Evolutionary conservation across 2,329 filamentous ascomycete genomes (phyloP), one percentile per base, ranked within the genome.

Genomic region (Fusarium drepaniforme): DNA sequence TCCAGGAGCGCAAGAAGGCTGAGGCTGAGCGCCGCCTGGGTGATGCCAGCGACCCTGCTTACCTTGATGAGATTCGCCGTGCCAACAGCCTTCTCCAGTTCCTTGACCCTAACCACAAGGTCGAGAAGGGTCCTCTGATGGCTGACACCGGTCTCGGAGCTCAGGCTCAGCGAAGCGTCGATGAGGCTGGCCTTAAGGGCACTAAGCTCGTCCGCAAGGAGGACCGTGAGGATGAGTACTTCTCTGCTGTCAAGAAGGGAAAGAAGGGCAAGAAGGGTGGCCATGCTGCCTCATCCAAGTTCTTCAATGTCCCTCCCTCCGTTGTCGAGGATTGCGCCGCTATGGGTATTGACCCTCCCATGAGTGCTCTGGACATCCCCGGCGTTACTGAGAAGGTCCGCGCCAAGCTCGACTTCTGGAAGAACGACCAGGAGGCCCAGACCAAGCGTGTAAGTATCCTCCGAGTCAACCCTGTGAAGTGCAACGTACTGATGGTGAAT

Each of bases 331-430:
- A 98, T 84, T 93, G 97, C 76, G 88, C 91, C 77, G 93, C 93
- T 84, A 90, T 98, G 82, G 93, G 93, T 79, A 91, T 98, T 77
- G 93, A 98, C 70, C 94, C 96, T 63, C 97, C 97, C 37, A 95
- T 96, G 89, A 94, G 91, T 84, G 91, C 95, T 80, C 89, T 92
- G 66, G 96, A 98, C 79, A 92, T 98, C 16, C 92, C 96, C 30
- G 87, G 88, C 70, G 91, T 93, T 16, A 87, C 94, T 57, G 95
- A 98, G 88, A 96, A 98, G 88, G 90, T 98, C 80, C 95, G 96
- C 86, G 94, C 91, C 81, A 98, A 98, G 90, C 89, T 98, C 63
- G 92, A 92, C 35, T 89, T 93, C 84, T 99, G 96, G 95, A 98
- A 97, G 89, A 88, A 90, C 63, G 94, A 98, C 85, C 97, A 98